These are phyloP conservation scores for Mycena olivaceomarginata DNA, from an alignment of 768 basidiomycete species.

Conservation along the genomic window DNA sequence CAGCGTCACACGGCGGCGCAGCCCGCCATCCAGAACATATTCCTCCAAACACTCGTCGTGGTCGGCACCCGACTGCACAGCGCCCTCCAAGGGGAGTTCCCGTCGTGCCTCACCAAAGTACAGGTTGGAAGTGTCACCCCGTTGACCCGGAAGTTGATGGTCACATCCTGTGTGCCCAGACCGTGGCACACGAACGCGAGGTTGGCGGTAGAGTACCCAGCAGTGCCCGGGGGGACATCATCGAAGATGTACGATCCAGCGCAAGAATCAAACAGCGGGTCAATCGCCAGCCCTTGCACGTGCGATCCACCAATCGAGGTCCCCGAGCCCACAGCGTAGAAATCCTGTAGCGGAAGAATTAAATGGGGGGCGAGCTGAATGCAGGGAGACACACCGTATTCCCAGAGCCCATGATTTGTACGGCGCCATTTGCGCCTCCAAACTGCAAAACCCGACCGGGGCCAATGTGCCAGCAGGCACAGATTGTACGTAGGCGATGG, in stretches of 20 bases:
- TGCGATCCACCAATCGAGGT: slow-evolving; percentile 1
- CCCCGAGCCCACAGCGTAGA: slow-evolving; percentile 27
- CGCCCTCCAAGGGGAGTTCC: slow-evolving; percentile 11
- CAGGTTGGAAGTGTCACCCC: neutral
- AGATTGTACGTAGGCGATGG: neutral
- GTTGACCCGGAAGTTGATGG: neutral
- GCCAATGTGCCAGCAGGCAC: neutral
- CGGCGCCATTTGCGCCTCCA: neutral
- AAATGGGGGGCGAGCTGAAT: neutral
- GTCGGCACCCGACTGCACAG: slow-evolving; percentile 16
- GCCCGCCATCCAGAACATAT: slow-evolving; percentile 6
- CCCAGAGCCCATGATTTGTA: slow-evolving; percentile 32
- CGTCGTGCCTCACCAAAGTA: neutral
- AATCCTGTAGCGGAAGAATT: neutral
- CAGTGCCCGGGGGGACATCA: slow-evolving; percentile 1
- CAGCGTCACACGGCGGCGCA: slow-evolving; percentile 7
- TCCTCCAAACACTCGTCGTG: slow-evolving; percentile 6
- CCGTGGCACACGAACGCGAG: slow-evolving; percentile 16
- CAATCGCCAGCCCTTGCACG: neutral
- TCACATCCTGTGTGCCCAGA: neutral
- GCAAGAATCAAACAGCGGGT: neutral
- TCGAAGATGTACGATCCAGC: slow-evolving; percentile 16
- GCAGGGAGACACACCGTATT: slow-evolving; percentile 8
- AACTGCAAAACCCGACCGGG: slow-evolving; percentile 1
- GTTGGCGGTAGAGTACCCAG: neutral